These are phyloP conservation scores for Tylopilus vinaceipallidus DNA, from an alignment of 768 basidiomycete species.

Conservation along the genomic window DNA sequence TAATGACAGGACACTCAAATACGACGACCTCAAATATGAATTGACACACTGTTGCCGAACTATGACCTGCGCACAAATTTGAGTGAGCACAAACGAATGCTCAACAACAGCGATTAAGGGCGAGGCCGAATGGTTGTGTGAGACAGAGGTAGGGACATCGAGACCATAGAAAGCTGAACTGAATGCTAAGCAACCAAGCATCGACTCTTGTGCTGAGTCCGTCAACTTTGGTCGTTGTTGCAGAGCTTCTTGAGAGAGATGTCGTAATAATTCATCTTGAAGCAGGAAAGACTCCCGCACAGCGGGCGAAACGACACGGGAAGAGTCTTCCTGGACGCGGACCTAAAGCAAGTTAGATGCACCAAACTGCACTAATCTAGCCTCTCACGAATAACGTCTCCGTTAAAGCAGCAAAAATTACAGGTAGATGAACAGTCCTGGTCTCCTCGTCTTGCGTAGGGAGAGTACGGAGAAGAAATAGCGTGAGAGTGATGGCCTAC, in stretches of 20 bases:
- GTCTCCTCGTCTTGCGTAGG: slow-evolving; percentile 86
- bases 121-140: slow-evolving; percentile 27
- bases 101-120: slow-evolving; percentile 63
- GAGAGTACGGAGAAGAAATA: slow-evolving; percentile 74
- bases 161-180: slow-evolving; percentile 64
- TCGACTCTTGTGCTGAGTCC: slow-evolving; percentile 33
- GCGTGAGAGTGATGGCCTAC: slow-evolving; percentile 65
- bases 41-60: slow-evolving; percentile 32
- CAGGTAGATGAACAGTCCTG: slow-evolving; percentile 73
- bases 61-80: slow-evolving; percentile 41
- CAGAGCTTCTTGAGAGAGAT: slow-evolving; percentile 50
- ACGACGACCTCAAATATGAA: slow-evolving; percentile 44
- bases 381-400: slow-evolving; percentile 60
- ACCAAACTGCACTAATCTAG: neutral
- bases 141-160: slow-evolving; percentile 25
- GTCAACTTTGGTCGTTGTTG: slow-evolving; percentile 49
- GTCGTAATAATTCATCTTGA: slow-evolving; percentile 50
- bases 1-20: slow-evolving; percentile 50
- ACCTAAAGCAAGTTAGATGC: slow-evolving; percentile 27
- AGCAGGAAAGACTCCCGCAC: slow-evolving; percentile 47
- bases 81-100: slow-evolving; percentile 48
- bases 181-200: slow-evolving; percentile 48
- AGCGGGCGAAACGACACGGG: slow-evolving; percentile 34
- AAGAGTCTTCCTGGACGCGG: slow-evolving; percentile 36
- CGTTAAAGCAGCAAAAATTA: slow-evolving; percentile 68